Evolutionary conservation across 2,329 filamentous ascomycete genomes (phyloP), one percentile per base, ranked within the genome.

Genomic region (Hypocreales sp.): DNA sequence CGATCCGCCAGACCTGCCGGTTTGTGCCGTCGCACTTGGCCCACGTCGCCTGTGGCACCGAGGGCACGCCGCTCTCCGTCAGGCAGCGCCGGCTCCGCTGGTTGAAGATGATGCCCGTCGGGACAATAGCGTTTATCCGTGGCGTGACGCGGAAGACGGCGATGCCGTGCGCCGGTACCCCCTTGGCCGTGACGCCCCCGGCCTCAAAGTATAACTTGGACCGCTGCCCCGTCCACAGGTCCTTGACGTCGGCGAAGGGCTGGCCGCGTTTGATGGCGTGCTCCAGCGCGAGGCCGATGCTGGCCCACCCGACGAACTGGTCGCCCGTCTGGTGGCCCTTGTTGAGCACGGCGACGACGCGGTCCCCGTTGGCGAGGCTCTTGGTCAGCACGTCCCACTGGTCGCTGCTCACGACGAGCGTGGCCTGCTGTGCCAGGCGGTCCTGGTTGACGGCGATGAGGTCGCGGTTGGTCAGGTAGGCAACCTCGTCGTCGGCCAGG

Each of bases 31-130:
- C 41, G 31, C 60, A 63, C 4, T 40, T 32, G 5, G 37, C 34
- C 39, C 54, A 61, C 1, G 19, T 37, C 5, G n/a, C n/a, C 42
- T 58, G 18, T 47, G 41, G 31, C 60, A 63, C 4, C 39, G 31
- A 4, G 37, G 34, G 39, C 54, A 61, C 1, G 19, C 37, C 5
- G 28, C 33, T 22, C 5, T 48, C 53, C 5, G 56, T 56, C 19
- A 65, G 41, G 32, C 57, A 61, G 17, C 51, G 48, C 8, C 53
- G 41, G 2, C 56, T 59, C 14, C 48, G 53, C 0, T 60, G 61
- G 36, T 64, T 63, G 41, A 65, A 61, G 26, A 65, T 54, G 37
- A 59, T 51, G 5, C 61, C 61, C 0, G 59, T 65, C 0, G 60
- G 58, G 7, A 46, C 48, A 11, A 40, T 20, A 12, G 25, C 44